Conservation (phyloP, 805 yeast species). For the Myxozyma neglecta region DNA sequence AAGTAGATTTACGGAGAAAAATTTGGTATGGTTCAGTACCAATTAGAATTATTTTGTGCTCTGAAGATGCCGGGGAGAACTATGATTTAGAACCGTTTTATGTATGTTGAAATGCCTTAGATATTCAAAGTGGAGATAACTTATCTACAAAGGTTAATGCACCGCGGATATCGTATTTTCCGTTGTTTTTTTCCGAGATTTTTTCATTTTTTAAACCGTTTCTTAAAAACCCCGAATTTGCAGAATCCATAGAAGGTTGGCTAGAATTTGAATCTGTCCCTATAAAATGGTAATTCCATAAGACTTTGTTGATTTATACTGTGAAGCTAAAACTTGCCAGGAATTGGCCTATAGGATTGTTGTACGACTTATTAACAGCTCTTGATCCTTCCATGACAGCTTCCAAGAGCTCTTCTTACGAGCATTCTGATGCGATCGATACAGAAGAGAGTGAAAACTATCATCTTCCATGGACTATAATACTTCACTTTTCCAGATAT, state of each 20-base stretch:
- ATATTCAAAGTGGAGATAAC: neutral
- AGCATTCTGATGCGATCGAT: slow-evolving; percentile 38
- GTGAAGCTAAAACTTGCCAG: neutral
- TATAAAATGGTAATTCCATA: slow-evolving; percentile 54
- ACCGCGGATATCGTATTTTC: slow-evolving; percentile 35
- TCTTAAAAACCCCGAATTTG: slow-evolving; percentile 34
- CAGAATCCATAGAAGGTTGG: slow-evolving; percentile 52
- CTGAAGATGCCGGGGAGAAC: slow-evolving; percentile 27
- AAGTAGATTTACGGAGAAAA: neutral
- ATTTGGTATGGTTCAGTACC: slow-evolving; percentile 39
- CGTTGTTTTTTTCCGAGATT: slow-evolving; percentile 32
- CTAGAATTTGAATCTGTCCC: slow-evolving; percentile 65
- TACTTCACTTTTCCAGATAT: slow-evolving; percentile 45
- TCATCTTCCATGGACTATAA: slow-evolving; percentile 50
- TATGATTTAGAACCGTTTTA: neutral
- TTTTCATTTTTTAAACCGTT: slow-evolving; percentile 32
- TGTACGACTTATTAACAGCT: neutral
- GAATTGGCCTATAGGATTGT: neutral
- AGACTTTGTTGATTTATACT: neutral
- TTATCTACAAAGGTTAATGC: slow-evolving; percentile 23
- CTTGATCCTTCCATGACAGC: slow-evolving; percentile 46
- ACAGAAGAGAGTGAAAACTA: slow-evolving; percentile 13
- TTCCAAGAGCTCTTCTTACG: slow-evolving; percentile 57
- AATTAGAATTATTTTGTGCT: slow-evolving; percentile 33
- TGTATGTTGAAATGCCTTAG: neutral